Percentiles rank a stretch among this genome's conserved stretches.
These are phyloP conservation scores for Diplocarpon rosae DNA, from an alignment of 2,329 filamentous ascomycete genomes.

Conservation along the genomic window DNA sequence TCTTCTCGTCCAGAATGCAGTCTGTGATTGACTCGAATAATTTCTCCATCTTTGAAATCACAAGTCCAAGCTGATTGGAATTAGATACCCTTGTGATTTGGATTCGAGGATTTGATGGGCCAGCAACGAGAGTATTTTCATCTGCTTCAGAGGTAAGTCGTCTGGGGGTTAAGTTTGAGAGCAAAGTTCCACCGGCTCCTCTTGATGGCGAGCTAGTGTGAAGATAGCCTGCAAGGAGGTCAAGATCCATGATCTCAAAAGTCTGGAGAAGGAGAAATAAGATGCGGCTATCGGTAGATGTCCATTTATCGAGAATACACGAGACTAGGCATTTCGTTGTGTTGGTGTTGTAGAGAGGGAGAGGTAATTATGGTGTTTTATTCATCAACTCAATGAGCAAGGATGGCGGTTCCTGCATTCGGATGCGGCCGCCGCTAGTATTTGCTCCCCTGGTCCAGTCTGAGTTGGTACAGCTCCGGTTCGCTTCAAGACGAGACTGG, in stretches of 20 bases:
- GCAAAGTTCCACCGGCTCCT: neutral
- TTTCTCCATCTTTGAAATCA: conserved; percentile 43
- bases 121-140: neutral
- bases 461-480: too few relatives aligned
- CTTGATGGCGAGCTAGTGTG: neutral
- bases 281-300: neutral
- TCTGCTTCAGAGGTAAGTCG: neutral
- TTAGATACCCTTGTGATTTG: neutral
- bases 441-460: neutral
- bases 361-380: too few relatives aligned
- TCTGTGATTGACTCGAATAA: conserved; percentile 42
- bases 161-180: conserved; percentile 1
- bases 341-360: too few relatives aligned
- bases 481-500: too few relatives aligned
- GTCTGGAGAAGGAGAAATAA: neutral
- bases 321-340: too few relatives aligned
- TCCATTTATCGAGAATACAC: too few relatives aligned
- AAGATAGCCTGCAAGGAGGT: neutral
- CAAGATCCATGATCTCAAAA: neutral
- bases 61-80: conserved; percentile 21
- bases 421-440: neutral
- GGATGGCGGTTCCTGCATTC: neutral
- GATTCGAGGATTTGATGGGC: neutral
- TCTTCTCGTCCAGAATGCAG: conserved; percentile 33
- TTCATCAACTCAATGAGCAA: neutral